A percentile compares a stretch with the other conserved stretches of the same genome.
Conservation (phyloP, 2,329 filamentous ascomycete genomes). For the Bipolaris sorokiniana region DNA sequence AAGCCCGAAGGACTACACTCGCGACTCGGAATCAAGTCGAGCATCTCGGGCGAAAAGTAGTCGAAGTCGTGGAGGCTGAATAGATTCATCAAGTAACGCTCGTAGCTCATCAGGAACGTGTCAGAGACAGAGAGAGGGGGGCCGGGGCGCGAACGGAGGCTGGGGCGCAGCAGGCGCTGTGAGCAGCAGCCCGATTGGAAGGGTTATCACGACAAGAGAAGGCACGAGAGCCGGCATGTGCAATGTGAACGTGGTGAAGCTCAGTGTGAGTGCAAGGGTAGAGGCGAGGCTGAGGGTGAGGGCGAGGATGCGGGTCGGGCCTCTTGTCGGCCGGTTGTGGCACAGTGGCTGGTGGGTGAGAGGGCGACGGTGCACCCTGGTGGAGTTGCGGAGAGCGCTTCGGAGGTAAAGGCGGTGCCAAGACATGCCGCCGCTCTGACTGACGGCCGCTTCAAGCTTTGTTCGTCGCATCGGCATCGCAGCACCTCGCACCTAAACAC, state of each 20-base stretch:
- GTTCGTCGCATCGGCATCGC: conserved; percentile 11
- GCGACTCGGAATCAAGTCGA: conserved; percentile 29
- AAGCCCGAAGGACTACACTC: conserved; percentile 33
- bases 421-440: conserved; percentile 10
- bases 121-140: background rate
- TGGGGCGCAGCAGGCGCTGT: conserved; percentile 4
- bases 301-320: background rate
- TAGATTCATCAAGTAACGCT: conserved; percentile 21
- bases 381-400: conserved; percentile 16
- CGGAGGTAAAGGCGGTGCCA: conserved; percentile 21
- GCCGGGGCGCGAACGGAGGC: conserved; percentile 1
- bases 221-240: conserved; percentile 2
- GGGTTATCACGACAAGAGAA: background rate
- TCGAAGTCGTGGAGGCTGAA: conserved; percentile 33
- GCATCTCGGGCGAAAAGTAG: conserved; percentile 23
- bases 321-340: background rate
- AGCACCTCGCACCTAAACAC: background rate
- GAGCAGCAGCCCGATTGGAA: background rate
- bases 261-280: background rate
- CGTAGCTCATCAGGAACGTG: conserved; percentile 18
- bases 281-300: background rate
- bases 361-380: background rate
- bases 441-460: conserved; percentile 21
- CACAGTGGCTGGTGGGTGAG: background rate
- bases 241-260: background rate